Percentiles rank a stretch among this genome's conserved stretches.
These are phyloP conservation scores for Talaromyces rugulosus DNA, from an alignment of 2,329 filamentous ascomycete genomes.

Conservation along the genomic window DNA sequence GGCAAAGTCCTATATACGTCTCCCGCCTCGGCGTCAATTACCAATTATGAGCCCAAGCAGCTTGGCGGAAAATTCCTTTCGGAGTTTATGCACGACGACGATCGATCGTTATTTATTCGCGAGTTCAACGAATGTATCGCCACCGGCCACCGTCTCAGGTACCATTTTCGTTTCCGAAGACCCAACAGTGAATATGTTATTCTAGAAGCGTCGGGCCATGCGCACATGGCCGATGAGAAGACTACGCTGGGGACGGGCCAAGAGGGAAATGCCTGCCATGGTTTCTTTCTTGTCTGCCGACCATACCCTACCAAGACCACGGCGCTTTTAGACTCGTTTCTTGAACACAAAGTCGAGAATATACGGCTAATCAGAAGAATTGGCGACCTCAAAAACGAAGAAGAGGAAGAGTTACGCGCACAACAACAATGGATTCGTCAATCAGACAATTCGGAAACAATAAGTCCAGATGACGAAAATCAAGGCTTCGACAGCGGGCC, in stretches of 20 bases:
- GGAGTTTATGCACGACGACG: conserved; percentile 81
- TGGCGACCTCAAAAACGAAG: conserved; percentile 77
- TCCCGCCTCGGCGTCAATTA: conserved; percentile 68
- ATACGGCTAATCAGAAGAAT: conserved; percentile 81
- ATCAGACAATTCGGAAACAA: conserved; percentile 54
- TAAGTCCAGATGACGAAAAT: conserved; percentile 52
- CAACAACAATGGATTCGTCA: conserved; percentile 11
- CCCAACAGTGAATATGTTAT: conserved; percentile 71
- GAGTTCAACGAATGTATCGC: conserved; percentile 89
- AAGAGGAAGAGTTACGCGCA: conserved; percentile 62
- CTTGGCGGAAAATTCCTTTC: conserved; percentile 71
- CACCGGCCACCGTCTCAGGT: conserved; percentile 70
- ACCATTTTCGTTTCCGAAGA: conserved; percentile 81
- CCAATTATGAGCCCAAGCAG: conserved; percentile 68
- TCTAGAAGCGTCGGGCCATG: conserved; percentile 89
- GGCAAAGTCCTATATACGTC: conserved; percentile 84
- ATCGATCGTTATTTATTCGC: conserved; percentile 74
- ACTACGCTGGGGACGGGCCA: conserved; percentile 61
- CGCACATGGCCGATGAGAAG: conserved; percentile 69
- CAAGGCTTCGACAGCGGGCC: conserved; percentile 30
- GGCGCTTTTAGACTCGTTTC: conserved; percentile 79
- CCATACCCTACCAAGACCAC: conserved; percentile 88
- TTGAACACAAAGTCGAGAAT: conserved; percentile 96
- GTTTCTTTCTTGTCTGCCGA: conserved; percentile 89
- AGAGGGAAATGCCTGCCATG: conserved; percentile 69